Evolutionary conservation across 2,329 filamentous ascomycete species (phyloP).

Genomic region (Pseudocercospora macadamiae): DNA sequence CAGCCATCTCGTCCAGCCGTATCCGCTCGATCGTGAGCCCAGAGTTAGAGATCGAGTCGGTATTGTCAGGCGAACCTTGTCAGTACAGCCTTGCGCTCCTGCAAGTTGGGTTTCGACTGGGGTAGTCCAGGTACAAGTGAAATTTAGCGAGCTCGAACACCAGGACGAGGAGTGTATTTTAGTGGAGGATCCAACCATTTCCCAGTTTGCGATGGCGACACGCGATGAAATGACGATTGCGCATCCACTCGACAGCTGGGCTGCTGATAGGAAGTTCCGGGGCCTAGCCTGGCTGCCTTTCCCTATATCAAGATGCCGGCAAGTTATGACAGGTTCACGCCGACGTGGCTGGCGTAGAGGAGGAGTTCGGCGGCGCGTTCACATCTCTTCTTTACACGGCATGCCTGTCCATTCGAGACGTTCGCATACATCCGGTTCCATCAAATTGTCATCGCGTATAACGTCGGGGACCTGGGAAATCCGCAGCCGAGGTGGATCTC

Average conservation of each 20-base stretch:
- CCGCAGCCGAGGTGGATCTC: background rate
- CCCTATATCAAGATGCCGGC: slow-evolving; percentile 10
- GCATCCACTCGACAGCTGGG: slow-evolving; percentile 11
- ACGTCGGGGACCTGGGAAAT: background rate
- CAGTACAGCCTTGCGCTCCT: slow-evolving; percentile 11
- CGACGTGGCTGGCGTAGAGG: slow-evolving; percentile 20
- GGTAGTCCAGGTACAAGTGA: slow-evolving; percentile 17
- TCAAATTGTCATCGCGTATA: background rate
- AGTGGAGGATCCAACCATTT: slow-evolving; percentile 21
- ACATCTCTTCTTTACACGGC: slow-evolving; percentile 12
- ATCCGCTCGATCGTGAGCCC: slow-evolving; percentile 22
- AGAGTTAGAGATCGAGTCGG: slow-evolving; percentile 24
- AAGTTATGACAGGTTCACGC: slow-evolving; percentile 8
- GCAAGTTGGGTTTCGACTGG: slow-evolving; percentile 21
- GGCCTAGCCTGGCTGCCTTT: slow-evolving; percentile 3
- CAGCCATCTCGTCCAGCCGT: slow-evolving; percentile 24
- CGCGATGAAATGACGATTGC: slow-evolving; percentile 22
- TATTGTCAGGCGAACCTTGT: slow-evolving; percentile 21
- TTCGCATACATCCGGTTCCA: background rate
- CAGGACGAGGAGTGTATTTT: slow-evolving; percentile 7
- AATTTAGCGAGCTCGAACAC: slow-evolving; percentile 16
- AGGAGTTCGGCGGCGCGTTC: slow-evolving; percentile 21
- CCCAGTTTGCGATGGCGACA: slow-evolving; percentile 23
- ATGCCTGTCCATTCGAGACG: slow-evolving; percentile 19
- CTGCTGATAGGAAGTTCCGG: slow-evolving; percentile 9